Percentiles rank a stretch among this genome's conserved stretches.
Evolutionary conservation across 2,329 filamentous ascomycete species (phyloP).

Genomic region (Cercospora sp.): DNA sequence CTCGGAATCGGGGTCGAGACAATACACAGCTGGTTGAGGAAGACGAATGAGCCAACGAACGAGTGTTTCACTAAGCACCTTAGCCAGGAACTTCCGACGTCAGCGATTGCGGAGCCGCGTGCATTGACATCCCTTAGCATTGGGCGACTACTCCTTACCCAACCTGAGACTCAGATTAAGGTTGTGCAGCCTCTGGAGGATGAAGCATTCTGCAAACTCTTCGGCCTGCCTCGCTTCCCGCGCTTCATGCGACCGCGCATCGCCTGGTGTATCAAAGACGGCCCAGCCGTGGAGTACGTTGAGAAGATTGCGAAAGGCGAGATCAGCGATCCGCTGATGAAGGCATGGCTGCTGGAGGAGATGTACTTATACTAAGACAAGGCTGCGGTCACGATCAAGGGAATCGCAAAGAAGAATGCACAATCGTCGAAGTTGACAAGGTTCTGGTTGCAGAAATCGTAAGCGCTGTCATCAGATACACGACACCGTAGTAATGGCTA

Average conservation of each 20-base stretch:
- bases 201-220: background rate
- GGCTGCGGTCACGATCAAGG: background rate
- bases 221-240: background rate
- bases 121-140: background rate
- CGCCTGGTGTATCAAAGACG: background rate
- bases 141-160: background rate
- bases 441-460: too few species aligned
- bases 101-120: background rate
- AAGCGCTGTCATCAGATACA: too few species aligned
- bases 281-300: background rate
- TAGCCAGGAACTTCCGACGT: background rate
- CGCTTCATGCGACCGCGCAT: background rate
- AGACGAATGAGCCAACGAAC: background rate
- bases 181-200: background rate
- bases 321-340: background rate
- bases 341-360: background rate
- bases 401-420: too few species aligned
- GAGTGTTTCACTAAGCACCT: background rate
- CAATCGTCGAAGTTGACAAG: too few species aligned
- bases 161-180: too few species aligned
- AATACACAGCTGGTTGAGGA: background rate
- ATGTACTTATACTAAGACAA: background rate
- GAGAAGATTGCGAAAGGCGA: background rate
- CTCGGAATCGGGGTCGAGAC: background rate
- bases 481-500: too few species aligned